Conservation (phyloP, 2,329 filamentous ascomycete species). For the Rhinocladiella similis region DNA sequence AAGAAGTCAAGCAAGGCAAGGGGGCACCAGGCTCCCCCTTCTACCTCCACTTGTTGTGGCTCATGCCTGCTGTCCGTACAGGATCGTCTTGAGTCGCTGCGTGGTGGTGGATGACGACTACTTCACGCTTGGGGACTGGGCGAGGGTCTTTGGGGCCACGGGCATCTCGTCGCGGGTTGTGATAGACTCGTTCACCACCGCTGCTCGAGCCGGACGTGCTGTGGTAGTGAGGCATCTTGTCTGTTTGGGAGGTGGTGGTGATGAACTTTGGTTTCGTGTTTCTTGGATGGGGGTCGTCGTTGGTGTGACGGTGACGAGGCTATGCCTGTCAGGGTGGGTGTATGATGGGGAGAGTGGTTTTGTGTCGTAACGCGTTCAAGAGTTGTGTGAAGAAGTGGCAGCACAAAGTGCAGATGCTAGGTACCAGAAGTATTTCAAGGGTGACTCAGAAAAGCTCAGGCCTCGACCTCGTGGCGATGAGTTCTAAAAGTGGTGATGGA, state of each 20-base stretch:
- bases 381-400: neutral
- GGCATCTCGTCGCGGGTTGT: conserved; percentile 19
- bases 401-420: neutral
- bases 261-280: neutral
- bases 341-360: too few relatives aligned
- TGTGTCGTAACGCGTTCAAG: too few relatives aligned
- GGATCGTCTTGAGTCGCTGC: conserved; percentile 21
- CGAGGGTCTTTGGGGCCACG: conserved; percentile 24
- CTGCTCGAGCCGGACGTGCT: conserved; percentile 24
- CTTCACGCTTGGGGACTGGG: conserved; percentile 19
- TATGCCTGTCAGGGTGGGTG: neutral
- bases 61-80: conserved; percentile 20
- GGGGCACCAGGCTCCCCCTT: neutral
- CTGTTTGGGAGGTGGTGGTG: neutral
- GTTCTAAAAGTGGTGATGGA: conserved; percentile 23
- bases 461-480: conserved; percentile 12
- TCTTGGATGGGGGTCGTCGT: neutral
- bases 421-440: neutral
- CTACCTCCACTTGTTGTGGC: conserved; percentile 24
- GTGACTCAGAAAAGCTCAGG: neutral
- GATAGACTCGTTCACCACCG: conserved; percentile 21
- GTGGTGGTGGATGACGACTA: conserved; percentile 23
- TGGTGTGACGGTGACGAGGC: neutral
- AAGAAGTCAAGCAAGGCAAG: neutral
- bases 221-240: conserved; percentile 25